Base-by-base conservation (phyloP, 441 rosid genomes). In the Pelargonium fulgidum region DNA sequence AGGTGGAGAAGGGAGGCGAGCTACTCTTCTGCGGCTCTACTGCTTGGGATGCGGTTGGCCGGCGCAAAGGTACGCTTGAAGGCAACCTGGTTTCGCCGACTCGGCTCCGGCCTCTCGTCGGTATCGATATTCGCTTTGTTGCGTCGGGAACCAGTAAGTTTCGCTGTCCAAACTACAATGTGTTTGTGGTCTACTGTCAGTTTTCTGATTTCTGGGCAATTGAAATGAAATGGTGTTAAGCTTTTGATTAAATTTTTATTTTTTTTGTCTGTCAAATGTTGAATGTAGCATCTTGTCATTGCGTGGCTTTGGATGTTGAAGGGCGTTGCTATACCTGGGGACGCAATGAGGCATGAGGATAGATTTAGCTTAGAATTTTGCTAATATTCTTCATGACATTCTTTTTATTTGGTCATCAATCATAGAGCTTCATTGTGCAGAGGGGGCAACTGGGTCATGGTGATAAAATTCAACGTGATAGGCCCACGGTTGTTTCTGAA, bases 321-420 rank as follows among this genome's bases (percentile, higher is more conserved):
- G 99, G 99, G 70, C 91, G 96, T 73, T 92, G 98, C 79, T 90
- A 90, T 68, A 94, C 99, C 1, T 94, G 98, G 99, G 99, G 99
- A 39, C 93, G 97, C 33, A 94, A 94, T 74, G 99, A 94, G 90
- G 99, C 80, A 77, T 72, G 82, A 7, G 78, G 24, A 42, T 11
- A 59, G 19, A 33, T 76, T 75, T 14, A 1, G 1, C 62, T 72
- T 7, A 67, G 17, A 54, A 48, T 22, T 69, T 42, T 61, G 56
- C 63, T 39, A 29, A 58, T 19, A 17, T 42, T 64, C 7, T 26
- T 44, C 17, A 41, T 17, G 54, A 48, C 56, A 11, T 54, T 16
- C 22, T 16, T 16, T 54, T 54, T 54, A 54, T 4, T 54, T 54
- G 22, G 10, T 54, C 8, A 54, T 12, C 20, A 16, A 54, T 81